Conservation (phyloP, 2,329 filamentous ascomycete genomes). For the Fusarium subtropicale region DNA sequence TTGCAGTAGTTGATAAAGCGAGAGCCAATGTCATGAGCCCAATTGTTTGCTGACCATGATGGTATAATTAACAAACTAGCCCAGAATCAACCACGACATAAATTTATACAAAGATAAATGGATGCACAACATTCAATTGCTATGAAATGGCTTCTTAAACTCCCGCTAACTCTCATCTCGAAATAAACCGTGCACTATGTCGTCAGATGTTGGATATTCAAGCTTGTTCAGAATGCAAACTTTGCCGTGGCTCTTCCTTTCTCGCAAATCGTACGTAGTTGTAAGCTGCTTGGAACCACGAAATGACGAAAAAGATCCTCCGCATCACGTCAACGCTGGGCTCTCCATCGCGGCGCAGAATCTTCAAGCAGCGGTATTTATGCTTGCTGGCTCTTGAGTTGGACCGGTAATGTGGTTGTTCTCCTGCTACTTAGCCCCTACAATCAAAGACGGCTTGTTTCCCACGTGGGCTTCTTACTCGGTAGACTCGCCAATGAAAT, state of each 20-base stretch:
- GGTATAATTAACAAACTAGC: not conserved
- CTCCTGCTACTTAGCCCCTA: constrained; percentile 27
- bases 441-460: constrained; percentile 20
- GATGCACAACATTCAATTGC: constrained; percentile 1
- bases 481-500: constrained; percentile 53
- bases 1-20: not conserved
- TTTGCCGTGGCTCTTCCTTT: not conserved
- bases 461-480: constrained; percentile 44
- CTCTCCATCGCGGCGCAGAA: constrained; percentile 8
- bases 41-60: constrained; percentile 33
- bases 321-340: constrained; percentile 34
- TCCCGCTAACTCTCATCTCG: constrained; percentile 28
- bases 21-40: constrained; percentile 27
- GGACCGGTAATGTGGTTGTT: constrained; percentile 18
- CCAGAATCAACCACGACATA: not conserved
- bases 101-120: not conserved
- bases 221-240: not conserved
- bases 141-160: constrained; percentile 28
- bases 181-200: constrained; percentile 9
- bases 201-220: constrained; percentile 7
- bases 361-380: constrained; percentile 7
- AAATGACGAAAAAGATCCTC: constrained; percentile 32
- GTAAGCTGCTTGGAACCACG: constrained; percentile 1
- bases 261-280: constrained; percentile 24
- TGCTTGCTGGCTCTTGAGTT: constrained; percentile 20